A percentile compares a stretch with the other conserved stretches of the same genome.
phyloP scores from a whole-genome alignment of 306 rosid species.

The Argentina anserina region DNA sequence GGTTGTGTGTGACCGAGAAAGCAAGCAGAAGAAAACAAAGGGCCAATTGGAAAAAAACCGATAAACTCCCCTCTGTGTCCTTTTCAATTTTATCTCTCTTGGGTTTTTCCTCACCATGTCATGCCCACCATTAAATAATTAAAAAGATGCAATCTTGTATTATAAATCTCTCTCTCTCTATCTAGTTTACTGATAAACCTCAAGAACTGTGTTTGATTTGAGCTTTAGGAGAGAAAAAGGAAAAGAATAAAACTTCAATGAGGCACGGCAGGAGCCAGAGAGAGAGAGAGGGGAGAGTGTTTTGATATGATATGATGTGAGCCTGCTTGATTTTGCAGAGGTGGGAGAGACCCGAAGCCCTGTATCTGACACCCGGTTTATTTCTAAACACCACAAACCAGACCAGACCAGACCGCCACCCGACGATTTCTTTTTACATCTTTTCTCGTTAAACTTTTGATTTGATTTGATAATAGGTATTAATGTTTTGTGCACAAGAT shows the following conservation, averaged over 20 bases:
- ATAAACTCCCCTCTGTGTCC: neutral
- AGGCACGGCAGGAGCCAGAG: constrained; percentile 15
- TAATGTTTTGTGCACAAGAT: neutral
- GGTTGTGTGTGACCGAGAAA: constrained; percentile 36
- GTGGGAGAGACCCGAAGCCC: constrained; percentile 21
- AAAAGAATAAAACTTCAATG: constrained; percentile 15
- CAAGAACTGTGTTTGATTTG: constrained; percentile 45
- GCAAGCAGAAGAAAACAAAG: constrained; percentile 34
- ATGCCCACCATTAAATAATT: neutral
- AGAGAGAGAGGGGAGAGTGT: neutral
- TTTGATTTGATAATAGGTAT: constrained; percentile 8
- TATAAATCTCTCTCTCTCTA: neutral
- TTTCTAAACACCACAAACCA: neutral
- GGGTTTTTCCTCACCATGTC: constrained; percentile 9
- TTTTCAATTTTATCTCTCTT: neutral
- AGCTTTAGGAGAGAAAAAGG: constrained; percentile 23
- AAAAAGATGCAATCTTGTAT: neutral
- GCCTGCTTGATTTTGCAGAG: neutral
- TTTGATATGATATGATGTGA: constrained; percentile 12
- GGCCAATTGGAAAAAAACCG: constrained; percentile 21
- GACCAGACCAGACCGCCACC: neutral
- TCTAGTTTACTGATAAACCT: neutral
- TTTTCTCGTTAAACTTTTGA: neutral
- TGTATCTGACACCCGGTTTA: neutral
- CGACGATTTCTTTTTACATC: neutral